phyloP scores from a whole-genome alignment of 108 stramenopile genomes.

The Epithemia pelagica region DNA sequence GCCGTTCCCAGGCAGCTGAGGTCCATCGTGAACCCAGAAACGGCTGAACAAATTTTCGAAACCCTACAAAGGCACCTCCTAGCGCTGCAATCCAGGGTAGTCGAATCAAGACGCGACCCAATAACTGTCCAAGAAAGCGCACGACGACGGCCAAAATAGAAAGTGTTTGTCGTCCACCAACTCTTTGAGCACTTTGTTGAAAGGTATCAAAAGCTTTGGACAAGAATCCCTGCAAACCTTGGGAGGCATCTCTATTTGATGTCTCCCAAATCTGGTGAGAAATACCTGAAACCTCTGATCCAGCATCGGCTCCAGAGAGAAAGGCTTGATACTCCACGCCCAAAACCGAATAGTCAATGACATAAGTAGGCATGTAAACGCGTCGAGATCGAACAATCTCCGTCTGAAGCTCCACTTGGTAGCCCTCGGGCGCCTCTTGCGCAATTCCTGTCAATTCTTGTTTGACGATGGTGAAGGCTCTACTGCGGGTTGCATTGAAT shows the following conservation, averaged over 20 bases:
- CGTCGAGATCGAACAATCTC: conserved; percentile 55
- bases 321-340: conserved; percentile 68
- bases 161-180: neutral
- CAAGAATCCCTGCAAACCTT: conserved; percentile 3
- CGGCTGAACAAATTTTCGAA: conserved; percentile 66
- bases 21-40: conserved; percentile 53
- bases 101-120: conserved; percentile 29
- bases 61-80: conserved; percentile 53
- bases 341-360: conserved; percentile 64
- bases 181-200: neutral
- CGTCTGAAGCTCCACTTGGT: conserved; percentile 39
- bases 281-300: conserved; percentile 55
- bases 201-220: neutral
- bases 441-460: conserved; percentile 56
- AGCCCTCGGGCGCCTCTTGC: conserved; percentile 16
- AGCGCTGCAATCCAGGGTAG: conserved; percentile 52
- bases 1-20: conserved; percentile 75
- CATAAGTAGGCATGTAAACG: conserved; percentile 76
- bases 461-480: conserved; percentile 46
- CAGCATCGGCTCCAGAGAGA: conserved; percentile 64
- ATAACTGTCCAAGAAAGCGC: conserved; percentile 10
- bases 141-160: conserved; percentile 1
- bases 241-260: neutral
- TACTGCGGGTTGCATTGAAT: conserved; percentile 69
- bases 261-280: conserved; percentile 43